Evolutionary conservation across 2,329 filamentous ascomycete genomes (phyloP).

Genomic region (Penicillium sp.): DNA sequence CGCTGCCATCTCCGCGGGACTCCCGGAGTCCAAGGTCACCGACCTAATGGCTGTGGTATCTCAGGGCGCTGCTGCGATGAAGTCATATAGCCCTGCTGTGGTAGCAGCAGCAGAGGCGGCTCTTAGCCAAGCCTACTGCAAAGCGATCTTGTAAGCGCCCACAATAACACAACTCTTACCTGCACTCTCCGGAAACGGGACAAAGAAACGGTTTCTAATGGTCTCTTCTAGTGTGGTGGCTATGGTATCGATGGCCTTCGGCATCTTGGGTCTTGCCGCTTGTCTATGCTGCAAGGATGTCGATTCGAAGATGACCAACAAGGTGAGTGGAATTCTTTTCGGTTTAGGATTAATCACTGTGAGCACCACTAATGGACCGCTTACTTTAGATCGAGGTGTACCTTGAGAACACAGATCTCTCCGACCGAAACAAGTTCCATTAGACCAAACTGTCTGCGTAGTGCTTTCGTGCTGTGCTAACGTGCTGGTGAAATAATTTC

Average conservation of each 20-base stretch:
- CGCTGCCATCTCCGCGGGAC: constrained; percentile 36
- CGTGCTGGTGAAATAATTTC: neutral
- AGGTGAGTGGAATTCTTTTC: constrained; percentile 19
- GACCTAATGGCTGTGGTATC: constrained; percentile 29
- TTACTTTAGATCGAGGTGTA: constrained; percentile 16
- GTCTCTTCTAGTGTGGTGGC: constrained; percentile 21
- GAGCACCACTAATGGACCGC: neutral
- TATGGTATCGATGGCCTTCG: constrained; percentile 30
- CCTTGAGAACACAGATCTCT: constrained; percentile 17
- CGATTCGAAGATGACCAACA: constrained; percentile 34
- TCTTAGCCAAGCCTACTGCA: constrained; percentile 22
- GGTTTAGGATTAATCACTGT: neutral
- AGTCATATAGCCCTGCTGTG: constrained; percentile 17
- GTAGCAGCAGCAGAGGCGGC: constrained; percentile 19
- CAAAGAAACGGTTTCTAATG: neutral
- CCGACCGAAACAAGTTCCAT: constrained; percentile 14
- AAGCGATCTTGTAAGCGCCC: constrained; percentile 23
- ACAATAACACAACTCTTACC: neutral
- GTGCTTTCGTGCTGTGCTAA: neutral
- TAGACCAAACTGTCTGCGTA: neutral
- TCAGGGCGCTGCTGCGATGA: constrained; percentile 14
- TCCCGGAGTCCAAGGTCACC: constrained; percentile 27
- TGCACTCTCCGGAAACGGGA: neutral
- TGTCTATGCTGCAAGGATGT: constrained; percentile 31
- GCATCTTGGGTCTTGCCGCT: constrained; percentile 28